Base-by-base conservation (phyloP, 176 grass and related monocot genomes). In the Oryza meridionalis region DNA sequence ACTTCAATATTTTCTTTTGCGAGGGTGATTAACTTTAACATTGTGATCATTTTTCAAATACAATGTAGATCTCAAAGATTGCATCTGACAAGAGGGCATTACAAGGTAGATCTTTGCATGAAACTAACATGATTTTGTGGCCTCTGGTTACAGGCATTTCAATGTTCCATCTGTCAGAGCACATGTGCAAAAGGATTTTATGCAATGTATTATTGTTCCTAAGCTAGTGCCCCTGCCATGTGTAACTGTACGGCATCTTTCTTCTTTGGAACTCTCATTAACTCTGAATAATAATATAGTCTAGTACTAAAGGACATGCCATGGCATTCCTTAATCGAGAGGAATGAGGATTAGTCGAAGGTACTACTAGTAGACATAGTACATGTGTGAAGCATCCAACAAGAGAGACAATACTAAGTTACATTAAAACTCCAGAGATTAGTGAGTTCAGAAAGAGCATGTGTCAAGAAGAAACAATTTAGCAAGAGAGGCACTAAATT, bases 341-440 rank as follows among this genome's bases (percentile, higher is more conserved):
- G 31, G 62, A 67, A 67, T 29, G 50, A 67, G 71, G 11, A 55
- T 55, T 67, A 55, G 42, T 73, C 9, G 31, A 32, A 35, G 17
- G 33, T 55, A 21, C 51, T 55, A 19, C 50, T 7, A 55, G 51
- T 16, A 55, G 51, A 55, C 50, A 2, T 6, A 44, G 33, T 24
- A 85, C 24, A 73, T 43, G 59, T 73, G 69, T 66, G n/a, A 80
- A 21, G 44, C 32, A 61, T 59, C 81, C 15, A 74, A 69, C n/a
- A 64, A 78, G 10, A 45, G 13, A 55, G 51, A 55, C 16, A 53
- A 65, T 11, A 82, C 7, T 24, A 65, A n/a, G 42, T 74, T 68
- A 55, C 17, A 19, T 19, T 55, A 25, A 22, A 4, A 15, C 27
- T 67, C 3, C 31, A 69, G 14, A 77, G 16, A 55, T 19, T 21